Evolutionary conservation across 108 stramenopile genomes (phyloP).

Genomic region (Nitzschia sp.): DNA sequence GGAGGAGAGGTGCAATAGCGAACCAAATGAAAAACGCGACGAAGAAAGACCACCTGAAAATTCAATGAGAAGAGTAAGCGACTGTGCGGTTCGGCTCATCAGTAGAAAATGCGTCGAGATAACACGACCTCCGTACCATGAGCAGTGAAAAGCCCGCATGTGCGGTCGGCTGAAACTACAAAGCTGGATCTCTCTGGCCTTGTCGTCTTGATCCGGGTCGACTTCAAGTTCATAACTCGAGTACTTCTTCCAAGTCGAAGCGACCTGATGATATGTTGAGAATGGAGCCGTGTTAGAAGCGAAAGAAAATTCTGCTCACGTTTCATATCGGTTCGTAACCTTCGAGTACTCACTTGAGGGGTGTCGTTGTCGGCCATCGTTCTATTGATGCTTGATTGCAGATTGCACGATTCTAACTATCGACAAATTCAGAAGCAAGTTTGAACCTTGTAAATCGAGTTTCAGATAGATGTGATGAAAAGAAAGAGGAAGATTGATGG

Average conservation of each 20-base stretch:
- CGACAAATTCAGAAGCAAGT: too few relatives aligned
- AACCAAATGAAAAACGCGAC: conserved; percentile 88
- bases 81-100: neutral
- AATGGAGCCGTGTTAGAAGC: too few relatives aligned
- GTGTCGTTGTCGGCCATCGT: too few relatives aligned
- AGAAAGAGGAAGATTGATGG: too few relatives aligned
- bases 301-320: too few relatives aligned
- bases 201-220: conserved; percentile 77
- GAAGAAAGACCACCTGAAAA: conserved; percentile 69
- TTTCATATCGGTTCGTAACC: too few relatives aligned
- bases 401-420: too few relatives aligned
- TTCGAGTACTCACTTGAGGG: too few relatives aligned
- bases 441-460: too few relatives aligned
- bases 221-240: conserved; percentile 53
- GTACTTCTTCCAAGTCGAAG: conserved; percentile 50
- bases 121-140: conserved; percentile 39
- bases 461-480: too few relatives aligned
- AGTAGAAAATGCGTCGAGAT: too few relatives aligned
- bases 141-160: conserved; percentile 82
- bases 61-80: conserved; percentile 47
- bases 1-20: conserved; percentile 63
- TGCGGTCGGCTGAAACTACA: conserved; percentile 61
- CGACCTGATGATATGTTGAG: neutral
- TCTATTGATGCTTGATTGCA: too few relatives aligned
- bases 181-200: conserved; percentile 61